phyloP scores from a whole-genome alignment of 306 rosid genomes.

The Dalbergia cochinchinensis region DNA sequence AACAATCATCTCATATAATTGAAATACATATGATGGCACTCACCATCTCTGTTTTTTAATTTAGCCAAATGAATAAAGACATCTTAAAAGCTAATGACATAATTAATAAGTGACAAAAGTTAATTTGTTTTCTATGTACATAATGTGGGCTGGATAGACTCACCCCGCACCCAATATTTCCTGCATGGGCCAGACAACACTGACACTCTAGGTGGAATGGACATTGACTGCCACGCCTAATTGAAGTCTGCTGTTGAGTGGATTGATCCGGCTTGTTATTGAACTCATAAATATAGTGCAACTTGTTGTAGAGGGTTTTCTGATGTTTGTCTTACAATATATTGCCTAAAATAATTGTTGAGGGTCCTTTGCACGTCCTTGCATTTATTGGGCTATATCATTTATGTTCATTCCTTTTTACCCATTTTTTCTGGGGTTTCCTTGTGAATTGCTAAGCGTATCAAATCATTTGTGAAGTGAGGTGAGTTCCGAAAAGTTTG shows the following conservation, averaged over 20 bases:
- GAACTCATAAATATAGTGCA: neutral
- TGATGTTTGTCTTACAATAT: conserved; percentile 3
- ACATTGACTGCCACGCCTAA: neutral
- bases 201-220: neutral
- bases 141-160: neutral
- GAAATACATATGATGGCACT: neutral
- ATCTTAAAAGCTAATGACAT: conserved; percentile 8
- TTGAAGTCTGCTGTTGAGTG: conserved; percentile 14
- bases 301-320: conserved; percentile 14
- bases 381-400: neutral
- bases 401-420: neutral
- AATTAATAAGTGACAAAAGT: neutral
- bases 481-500: neutral
- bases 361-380: neutral
- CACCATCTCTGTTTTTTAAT: neutral
- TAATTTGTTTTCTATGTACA: neutral
- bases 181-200: neutral
- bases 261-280: neutral
- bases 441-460: conserved; percentile 8
- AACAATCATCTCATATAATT: neutral
- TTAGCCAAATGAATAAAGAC: neutral
- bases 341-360: conserved; percentile 17
- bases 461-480: neutral
- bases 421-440: neutral
- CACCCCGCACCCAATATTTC: neutral